Evolutionary conservation across 2,329 filamentous ascomycete species (phyloP).

Genomic region (Epichloe hybrida): DNA sequence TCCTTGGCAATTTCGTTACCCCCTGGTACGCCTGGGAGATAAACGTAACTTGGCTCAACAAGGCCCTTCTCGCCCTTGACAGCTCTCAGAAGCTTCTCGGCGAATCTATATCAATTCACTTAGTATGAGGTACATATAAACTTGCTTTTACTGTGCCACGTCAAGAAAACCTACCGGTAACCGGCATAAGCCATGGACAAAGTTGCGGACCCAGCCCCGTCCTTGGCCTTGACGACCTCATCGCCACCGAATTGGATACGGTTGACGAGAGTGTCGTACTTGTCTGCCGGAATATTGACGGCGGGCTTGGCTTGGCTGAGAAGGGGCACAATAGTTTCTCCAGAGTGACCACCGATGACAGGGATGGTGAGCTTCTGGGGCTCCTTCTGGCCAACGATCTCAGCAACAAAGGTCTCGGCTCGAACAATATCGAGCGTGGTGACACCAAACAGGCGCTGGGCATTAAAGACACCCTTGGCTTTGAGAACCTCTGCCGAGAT

Average conservation of each 20-base stretch:
- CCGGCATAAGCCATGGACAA: slow-evolving; percentile 94
- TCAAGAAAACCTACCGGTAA: slow-evolving; percentile 51
- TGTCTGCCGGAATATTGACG: slow-evolving; percentile 72
- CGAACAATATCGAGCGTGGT: slow-evolving; percentile 97
- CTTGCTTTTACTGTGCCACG: background rate
- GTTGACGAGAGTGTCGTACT: slow-evolving; percentile 81
- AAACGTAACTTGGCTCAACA: slow-evolving; percentile 89
- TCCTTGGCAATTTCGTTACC: slow-evolving; percentile 76
- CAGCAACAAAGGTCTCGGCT: slow-evolving; percentile 89
- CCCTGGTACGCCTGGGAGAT: slow-evolving; percentile 83
- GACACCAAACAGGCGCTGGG: slow-evolving; percentile 93
- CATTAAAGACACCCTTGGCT: slow-evolving; percentile 81
- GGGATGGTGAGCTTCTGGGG: slow-evolving; percentile 75
- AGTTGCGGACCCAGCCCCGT: slow-evolving; percentile 78
- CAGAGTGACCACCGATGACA: slow-evolving; percentile 93
- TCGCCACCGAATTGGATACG: slow-evolving; percentile 98
- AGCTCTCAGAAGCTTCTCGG: slow-evolving; percentile 86
- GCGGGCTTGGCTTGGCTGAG: slow-evolving; percentile 81
- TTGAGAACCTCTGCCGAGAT: slow-evolving; percentile 97
- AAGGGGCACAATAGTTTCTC: slow-evolving; percentile 93
- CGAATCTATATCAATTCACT: slow-evolving; percentile 47
- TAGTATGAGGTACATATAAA: slow-evolving; percentile 3
- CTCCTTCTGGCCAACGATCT: slow-evolving; percentile 69
- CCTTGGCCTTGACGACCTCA: slow-evolving; percentile 91
- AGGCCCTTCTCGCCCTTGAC: slow-evolving; percentile 81